Percentiles rank a stretch among this genome's conserved stretches.
phyloP scores from a whole-genome alignment of 2,329 filamentous ascomycete species.

The Aspergillus phoenicis region DNA sequence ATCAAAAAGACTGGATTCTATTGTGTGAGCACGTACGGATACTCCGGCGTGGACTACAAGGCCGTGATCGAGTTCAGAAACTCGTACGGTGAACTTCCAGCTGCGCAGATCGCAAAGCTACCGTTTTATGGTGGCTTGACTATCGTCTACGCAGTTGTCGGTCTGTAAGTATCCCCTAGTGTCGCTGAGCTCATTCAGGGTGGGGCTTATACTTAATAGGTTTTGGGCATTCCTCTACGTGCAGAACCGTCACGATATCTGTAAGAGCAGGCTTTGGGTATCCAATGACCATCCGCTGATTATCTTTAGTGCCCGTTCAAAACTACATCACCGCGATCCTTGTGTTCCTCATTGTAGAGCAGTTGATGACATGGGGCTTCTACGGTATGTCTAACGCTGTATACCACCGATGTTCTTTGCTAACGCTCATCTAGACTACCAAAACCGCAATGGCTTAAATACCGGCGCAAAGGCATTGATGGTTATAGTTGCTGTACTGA shows the following conservation, averaged over 20 bases:
- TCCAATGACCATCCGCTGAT: conserved; percentile 35
- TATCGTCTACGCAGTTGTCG: conserved; percentile 87
- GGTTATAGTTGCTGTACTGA: conserved; percentile 87
- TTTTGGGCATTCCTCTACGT: conserved; percentile 97
- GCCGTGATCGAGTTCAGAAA: conserved; percentile 91
- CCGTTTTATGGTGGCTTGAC: conserved; percentile 96
- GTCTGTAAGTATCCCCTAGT: conserved; percentile 54
- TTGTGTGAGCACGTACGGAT: conserved; percentile 80
- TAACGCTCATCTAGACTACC: conserved; percentile 67
- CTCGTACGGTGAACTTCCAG: conserved; percentile 92
- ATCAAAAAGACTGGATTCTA: conserved; percentile 94
- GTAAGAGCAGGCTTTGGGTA: conserved; percentile 49
- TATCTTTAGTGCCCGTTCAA: conserved; percentile 75
- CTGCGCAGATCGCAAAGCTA: conserved; percentile 92
- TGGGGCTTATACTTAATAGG: conserved; percentile 43
- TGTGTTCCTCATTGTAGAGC: conserved; percentile 90
- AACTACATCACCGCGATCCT: conserved; percentile 99
- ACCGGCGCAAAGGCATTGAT: conserved; percentile 81
- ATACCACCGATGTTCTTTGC: conserved; percentile 16
- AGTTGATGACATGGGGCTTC: conserved; percentile 98
- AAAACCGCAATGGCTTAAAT: conserved; percentile 87
- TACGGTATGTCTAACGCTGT: conserved; percentile 63
- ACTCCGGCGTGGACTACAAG: conserved; percentile 68
- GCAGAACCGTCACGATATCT: conserved; percentile 88
- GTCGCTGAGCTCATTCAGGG: neutral